A percentile compares a stretch with the other conserved stretches of the same genome.
These are phyloP conservation scores for Camelina hispida DNA, from an alignment of 345 rosid species.

Conservation along the genomic window DNA sequence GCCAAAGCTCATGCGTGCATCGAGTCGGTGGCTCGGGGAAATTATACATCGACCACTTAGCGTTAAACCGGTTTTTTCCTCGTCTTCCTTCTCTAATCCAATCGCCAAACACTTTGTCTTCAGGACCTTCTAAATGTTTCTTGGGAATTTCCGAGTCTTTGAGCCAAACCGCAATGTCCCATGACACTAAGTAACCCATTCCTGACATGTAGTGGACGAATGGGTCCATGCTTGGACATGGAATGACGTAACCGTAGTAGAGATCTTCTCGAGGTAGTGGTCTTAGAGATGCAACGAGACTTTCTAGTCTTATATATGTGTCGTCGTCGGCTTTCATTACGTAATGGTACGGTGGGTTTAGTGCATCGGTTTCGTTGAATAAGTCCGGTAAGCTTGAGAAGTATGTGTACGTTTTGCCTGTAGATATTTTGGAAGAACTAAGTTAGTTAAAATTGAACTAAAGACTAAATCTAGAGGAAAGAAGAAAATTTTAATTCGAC, in stretches of 20 bases:
- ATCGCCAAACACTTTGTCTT: slow-evolving; percentile 70
- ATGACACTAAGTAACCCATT: slow-evolving; percentile 85
- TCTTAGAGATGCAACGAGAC: slow-evolving; percentile 59
- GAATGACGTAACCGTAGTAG: slow-evolving; percentile 85
- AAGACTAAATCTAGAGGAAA: background rate
- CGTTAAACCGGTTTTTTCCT: slow-evolving; percentile 69
- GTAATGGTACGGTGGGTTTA: slow-evolving; percentile 79
- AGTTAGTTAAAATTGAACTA: slow-evolving; percentile 18
- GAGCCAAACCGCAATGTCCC: slow-evolving; percentile 92
- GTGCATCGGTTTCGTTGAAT: slow-evolving; percentile 44
- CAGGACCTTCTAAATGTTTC: slow-evolving; percentile 74
- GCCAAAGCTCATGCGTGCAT: slow-evolving; percentile 88
- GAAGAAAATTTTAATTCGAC: background rate
- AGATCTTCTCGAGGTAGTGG: slow-evolving; percentile 79
- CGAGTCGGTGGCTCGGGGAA: slow-evolving; percentile 61
- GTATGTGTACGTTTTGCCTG: slow-evolving; percentile 73
- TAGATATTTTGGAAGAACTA: background rate
- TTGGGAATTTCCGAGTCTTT: slow-evolving; percentile 71
- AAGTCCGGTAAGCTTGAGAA: slow-evolving; percentile 78
- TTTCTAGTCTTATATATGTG: slow-evolving; percentile 60
- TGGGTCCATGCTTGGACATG: slow-evolving; percentile 88
- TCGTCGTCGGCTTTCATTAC: slow-evolving; percentile 88
- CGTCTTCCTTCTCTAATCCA: slow-evolving; percentile 76
- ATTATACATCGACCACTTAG: slow-evolving; percentile 91
- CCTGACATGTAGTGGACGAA: slow-evolving; percentile 91